A percentile compares a stretch with the other conserved stretches of the same genome.
Evolutionary conservation across 1,284 basidiomycete genomes (phyloP).

Genomic region (Tilletia caries): DNA sequence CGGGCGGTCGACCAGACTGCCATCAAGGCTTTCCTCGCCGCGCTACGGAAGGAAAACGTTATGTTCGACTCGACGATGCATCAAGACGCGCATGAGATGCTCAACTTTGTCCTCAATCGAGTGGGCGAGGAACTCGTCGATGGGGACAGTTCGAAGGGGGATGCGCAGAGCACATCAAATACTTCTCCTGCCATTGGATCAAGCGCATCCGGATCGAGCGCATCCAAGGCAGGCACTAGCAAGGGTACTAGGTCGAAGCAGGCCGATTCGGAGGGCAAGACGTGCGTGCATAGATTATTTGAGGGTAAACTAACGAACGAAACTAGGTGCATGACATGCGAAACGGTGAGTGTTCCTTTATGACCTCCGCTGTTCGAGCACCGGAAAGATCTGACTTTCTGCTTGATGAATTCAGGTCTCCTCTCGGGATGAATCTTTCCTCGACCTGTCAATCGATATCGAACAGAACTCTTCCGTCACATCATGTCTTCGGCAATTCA

Average conservation of each 20-base stretch:
- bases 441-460: constrained; percentile 96
- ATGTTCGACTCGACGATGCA: constrained; percentile 50
- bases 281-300: constrained; percentile 85
- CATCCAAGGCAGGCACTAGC: not conserved
- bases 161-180: not conserved
- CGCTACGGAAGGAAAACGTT: constrained; percentile 42
- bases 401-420: constrained; percentile 65
- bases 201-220: not conserved
- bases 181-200: constrained; percentile 8
- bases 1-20: constrained; percentile 1
- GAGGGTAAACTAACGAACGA: constrained; percentile 92
- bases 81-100: constrained; percentile 94
- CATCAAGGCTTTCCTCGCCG: constrained; percentile 39
- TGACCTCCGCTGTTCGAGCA: not conserved
- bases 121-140: constrained; percentile 88
- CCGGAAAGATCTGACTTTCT: no score
- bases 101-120: constrained; percentile 88
- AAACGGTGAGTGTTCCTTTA: constrained; percentile 55
- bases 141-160: constrained; percentile 52
- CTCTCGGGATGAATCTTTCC: constrained; percentile 88
- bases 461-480: constrained; percentile 95
- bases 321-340: constrained; percentile 93
- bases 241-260: constrained; percentile 18
- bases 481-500: constrained; percentile 90
- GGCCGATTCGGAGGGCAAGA: constrained; percentile 57